Percentiles rank a stretch among this genome's conserved stretches.
phyloP scores from a whole-genome alignment of 2,329 filamentous ascomycete genomes.

The Penicillium oxalicum region DNA sequence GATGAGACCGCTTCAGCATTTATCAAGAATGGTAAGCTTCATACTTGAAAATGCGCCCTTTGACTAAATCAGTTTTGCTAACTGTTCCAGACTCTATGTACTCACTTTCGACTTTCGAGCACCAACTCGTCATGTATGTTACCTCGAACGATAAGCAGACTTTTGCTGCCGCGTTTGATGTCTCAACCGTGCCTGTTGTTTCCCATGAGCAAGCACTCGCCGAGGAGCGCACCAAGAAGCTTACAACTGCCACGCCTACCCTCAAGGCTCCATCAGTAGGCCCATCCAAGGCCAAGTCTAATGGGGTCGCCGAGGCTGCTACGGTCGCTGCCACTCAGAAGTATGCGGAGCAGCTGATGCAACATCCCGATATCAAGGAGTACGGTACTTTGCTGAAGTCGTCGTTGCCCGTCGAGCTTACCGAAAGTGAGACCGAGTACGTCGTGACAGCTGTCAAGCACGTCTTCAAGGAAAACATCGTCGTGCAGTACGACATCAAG shows the following conservation, averaged over 20 bases:
- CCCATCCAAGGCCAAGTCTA: constrained; percentile 63
- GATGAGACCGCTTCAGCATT: constrained; percentile 80
- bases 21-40: constrained; percentile 74
- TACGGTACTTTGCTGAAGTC: constrained; percentile 93
- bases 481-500: constrained; percentile 94
- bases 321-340: constrained; percentile 78
- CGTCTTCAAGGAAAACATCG: constrained; percentile 94
- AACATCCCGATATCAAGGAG: constrained; percentile 83
- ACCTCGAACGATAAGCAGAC: constrained; percentile 83
- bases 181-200: constrained; percentile 84
- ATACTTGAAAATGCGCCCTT: not conserved
- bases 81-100: constrained; percentile 74
- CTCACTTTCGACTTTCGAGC: constrained; percentile 88
- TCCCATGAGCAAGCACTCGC: constrained; percentile 93
- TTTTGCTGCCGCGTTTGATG: constrained; percentile 81
- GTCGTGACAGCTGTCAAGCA: constrained; percentile 92
- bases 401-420: constrained; percentile 77
- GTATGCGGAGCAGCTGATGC: constrained; percentile 78
- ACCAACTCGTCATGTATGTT: constrained; percentile 96
- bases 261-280: constrained; percentile 86
- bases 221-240: constrained; percentile 94
- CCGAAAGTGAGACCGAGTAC: constrained; percentile 95
- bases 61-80: constrained; percentile 13
- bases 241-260: constrained; percentile 83
- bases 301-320: constrained; percentile 67